A percentile compares a stretch with the other conserved stretches of the same genome.
Evolutionary conservation across 345 rosid species (phyloP).

Genomic region (Microcos paniculata): DNA sequence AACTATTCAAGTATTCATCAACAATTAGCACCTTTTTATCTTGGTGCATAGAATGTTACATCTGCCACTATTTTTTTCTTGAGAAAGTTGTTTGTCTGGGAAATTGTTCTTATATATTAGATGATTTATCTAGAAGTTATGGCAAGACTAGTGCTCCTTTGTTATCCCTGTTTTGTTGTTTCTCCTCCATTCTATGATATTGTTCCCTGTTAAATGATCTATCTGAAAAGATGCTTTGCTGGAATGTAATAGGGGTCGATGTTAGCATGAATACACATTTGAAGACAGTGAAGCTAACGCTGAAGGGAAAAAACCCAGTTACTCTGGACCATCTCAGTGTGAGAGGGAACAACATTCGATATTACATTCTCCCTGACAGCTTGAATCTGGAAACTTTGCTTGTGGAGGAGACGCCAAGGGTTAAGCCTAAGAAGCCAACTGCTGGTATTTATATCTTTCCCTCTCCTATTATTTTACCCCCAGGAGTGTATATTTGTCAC

Average conservation of each 20-base stretch:
- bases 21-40: background rate
- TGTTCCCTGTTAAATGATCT: background rate
- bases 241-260: conserved; percentile 68
- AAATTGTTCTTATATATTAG: background rate
- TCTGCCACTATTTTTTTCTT: background rate
- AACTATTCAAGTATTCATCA: background rate
- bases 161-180: background rate
- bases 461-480: background rate
- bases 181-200: background rate
- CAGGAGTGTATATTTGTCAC: background rate
- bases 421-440: conserved; percentile 90
- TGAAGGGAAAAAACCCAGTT: conserved; percentile 89
- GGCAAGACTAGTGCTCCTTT: background rate
- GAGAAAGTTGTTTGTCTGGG: background rate
- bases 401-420: conserved; percentile 87
- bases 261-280: conserved; percentile 98
- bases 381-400: conserved; percentile 90
- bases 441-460: conserved; percentile 53
- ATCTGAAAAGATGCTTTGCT: background rate
- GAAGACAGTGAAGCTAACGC: conserved; percentile 80
- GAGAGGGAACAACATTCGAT: conserved; percentile 91
- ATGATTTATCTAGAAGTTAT: background rate
- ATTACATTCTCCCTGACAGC: conserved; percentile 96
- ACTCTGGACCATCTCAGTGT: conserved; percentile 89
- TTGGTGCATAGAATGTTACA: background rate